Base-by-base conservation (phyloP, 106 monocot genomes). In the Allium fistulosum region DNA sequence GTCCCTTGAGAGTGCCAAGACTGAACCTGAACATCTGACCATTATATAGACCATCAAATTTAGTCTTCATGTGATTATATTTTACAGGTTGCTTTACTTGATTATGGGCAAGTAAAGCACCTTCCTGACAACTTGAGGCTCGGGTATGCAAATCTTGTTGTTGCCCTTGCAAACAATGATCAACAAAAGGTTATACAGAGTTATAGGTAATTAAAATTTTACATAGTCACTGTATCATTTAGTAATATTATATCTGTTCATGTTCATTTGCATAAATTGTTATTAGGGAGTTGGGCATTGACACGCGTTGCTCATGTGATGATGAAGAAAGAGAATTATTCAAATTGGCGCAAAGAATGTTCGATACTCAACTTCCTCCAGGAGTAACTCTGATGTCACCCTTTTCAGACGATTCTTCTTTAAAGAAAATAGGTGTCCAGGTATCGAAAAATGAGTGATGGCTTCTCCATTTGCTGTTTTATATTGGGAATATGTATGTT, bases 51-150 rank as follows among this genome's bases (percentile, higher is more conserved):
- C 37, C 37, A 37, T 37, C 37, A 5, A 37, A 37, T 5, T 37
- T 37, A 37, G 2, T 37, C 37, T 5, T 37, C 4, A 5, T 37
- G 37, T 53, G 28, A 59, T 17, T 52, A 45, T 57, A 13, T 72
- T 57, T 63, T 76, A 15, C 74, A 89, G 88, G 82, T 89, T 69
- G 88, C 88, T 7, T 80, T 89, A 48, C 77, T 89, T 66, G 88
- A 89, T 63, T 89, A 89, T 68, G 88, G 88, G 15, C 88, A 89
- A 80, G 84, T 85, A 17, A 89, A 89, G 67, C 60, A 71, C 64
- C 88, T 89, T 66, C 82, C 88, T 57, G 82, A 89, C n/a, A 51
- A 76, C 12, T 61, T 89, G 28, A 84, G 82, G 69, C 62, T 85
- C 59, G 88, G 84, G 69, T 89, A 75, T 77, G 88, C 88, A 13